A percentile compares a stretch with the other conserved stretches of the same genome.
Conservation (phyloP, 2,329 filamentous ascomycete species). For the Dactylonectria estremocensis region DNA sequence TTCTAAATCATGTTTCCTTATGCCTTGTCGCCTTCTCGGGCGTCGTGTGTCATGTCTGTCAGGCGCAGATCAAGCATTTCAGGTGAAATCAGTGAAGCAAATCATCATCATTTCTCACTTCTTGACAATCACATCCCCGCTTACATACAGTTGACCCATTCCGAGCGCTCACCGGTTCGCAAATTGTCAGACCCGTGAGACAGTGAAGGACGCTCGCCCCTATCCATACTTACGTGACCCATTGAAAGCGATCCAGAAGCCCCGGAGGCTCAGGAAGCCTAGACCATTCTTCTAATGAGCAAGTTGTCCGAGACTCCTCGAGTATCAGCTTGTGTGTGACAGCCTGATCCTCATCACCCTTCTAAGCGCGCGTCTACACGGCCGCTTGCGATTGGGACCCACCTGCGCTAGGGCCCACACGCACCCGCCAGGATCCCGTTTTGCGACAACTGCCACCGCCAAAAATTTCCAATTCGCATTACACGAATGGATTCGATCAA, state of each 20-base stretch:
- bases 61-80: conserved; percentile 15
- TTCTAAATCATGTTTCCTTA: neutral
- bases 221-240: neutral
- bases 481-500: conserved; percentile 32
- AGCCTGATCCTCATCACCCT: conserved; percentile 22
- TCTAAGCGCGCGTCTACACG: conserved; percentile 51
- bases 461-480: conserved; percentile 45
- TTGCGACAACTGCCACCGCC: conserved; percentile 48
- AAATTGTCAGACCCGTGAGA: conserved; percentile 1
- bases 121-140: conserved; percentile 31
- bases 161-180: conserved; percentile 17
- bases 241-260: neutral
- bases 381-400: conserved; percentile 31
- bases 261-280: neutral
- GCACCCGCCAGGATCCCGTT: conserved; percentile 38
- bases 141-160: conserved; percentile 19
- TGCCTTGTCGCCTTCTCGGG: neutral
- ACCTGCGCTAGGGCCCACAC: conserved; percentile 26
- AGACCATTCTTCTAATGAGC: neutral
- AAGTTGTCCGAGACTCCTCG: conserved; percentile 2
- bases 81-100: conserved; percentile 12
- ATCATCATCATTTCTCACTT: conserved; percentile 13
- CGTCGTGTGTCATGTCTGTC: conserved; percentile 20
- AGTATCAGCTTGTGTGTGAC: conserved; percentile 12
- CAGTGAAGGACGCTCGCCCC: conserved; percentile 5